Evolutionary conservation across 306 rosid species (phyloP).

Genomic region (Vigna hirtella): DNA sequence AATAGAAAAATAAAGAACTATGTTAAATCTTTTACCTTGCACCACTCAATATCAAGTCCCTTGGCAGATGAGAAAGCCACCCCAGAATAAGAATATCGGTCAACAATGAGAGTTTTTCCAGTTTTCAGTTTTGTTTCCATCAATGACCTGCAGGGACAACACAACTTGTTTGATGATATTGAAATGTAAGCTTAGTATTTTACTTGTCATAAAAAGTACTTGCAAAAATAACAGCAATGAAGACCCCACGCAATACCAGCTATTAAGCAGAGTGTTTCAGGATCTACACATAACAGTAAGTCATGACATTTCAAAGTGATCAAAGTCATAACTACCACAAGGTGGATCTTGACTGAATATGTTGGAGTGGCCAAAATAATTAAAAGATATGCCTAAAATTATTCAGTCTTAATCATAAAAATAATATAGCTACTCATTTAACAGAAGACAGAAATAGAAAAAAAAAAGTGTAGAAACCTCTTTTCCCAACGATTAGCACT

Average conservation of each 20-base stretch:
- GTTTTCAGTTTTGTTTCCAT: conserved; percentile 85
- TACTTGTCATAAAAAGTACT: conserved; percentile 4
- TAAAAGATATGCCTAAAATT: background rate
- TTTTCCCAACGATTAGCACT: conserved; percentile 99
- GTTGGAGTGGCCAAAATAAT: background rate
- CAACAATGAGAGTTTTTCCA: conserved; percentile 90
- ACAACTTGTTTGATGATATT: conserved; percentile 25
- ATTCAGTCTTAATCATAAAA: background rate
- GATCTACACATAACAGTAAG: conserved; percentile 2
- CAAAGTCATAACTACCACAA: conserved; percentile 7
- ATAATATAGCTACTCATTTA: background rate
- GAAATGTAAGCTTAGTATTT: conserved; percentile 18
- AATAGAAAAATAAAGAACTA: background rate
- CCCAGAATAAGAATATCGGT: conserved; percentile 97
- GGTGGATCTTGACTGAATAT: background rate
- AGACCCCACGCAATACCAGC: conserved; percentile 6
- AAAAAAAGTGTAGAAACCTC: conserved; percentile 57
- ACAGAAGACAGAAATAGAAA: background rate
- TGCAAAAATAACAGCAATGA: conserved; percentile 22
- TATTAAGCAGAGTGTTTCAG: conserved; percentile 9
- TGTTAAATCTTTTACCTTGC: conserved; percentile 64
- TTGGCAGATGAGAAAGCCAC: conserved; percentile 95
- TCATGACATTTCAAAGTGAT: background rate
- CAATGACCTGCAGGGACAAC: conserved; percentile 61
- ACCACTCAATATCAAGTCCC: conserved; percentile 90